These are phyloP conservation scores for Talaromyces liani DNA, from an alignment of 495 filamentous ascomycete genomes.

Conservation along the genomic window DNA sequence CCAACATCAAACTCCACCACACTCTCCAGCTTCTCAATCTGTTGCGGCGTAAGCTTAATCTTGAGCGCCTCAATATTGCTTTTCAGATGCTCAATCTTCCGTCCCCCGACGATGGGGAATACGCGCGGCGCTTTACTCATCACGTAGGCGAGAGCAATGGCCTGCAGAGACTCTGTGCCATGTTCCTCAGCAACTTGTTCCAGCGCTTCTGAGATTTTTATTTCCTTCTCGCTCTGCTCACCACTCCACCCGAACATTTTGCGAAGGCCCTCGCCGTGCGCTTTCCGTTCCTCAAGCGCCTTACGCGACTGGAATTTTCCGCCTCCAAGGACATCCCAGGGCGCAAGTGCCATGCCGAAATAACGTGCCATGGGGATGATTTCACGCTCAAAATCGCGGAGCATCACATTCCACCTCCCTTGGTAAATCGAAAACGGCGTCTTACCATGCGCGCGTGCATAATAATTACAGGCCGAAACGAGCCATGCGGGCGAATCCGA, in stretches of 20 bases:
- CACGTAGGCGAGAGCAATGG: slow-evolving; percentile 67
- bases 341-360: slow-evolving; percentile 52
- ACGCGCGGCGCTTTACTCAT: slow-evolving; percentile 67
- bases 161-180: slow-evolving; percentile 37
- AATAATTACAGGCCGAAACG: slow-evolving; percentile 51
- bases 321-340: slow-evolving; percentile 47
- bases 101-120: slow-evolving; percentile 66
- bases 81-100: slow-evolving; percentile 57
- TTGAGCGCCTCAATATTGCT: slow-evolving; percentile 55
- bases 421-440: slow-evolving; percentile 60
- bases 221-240: slow-evolving; percentile 31
- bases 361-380: slow-evolving; percentile 48
- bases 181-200: slow-evolving; percentile 45
- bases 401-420: slow-evolving; percentile 51
- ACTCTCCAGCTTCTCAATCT: slow-evolving; percentile 51
- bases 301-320: slow-evolving; percentile 44
- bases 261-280: slow-evolving; percentile 22
- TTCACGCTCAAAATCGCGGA: slow-evolving; percentile 49
- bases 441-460: slow-evolving; percentile 52
- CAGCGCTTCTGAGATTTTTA: slow-evolving; percentile 36
- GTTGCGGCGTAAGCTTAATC: slow-evolving; percentile 44
- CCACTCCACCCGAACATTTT: slow-evolving; percentile 8
- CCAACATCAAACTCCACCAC: slow-evolving; percentile 42
- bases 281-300: slow-evolving; percentile 24
- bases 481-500: slow-evolving; percentile 58